phyloP scores from a whole-genome alignment of 805 yeast species.

The Myxozyma melibiosi region DNA sequence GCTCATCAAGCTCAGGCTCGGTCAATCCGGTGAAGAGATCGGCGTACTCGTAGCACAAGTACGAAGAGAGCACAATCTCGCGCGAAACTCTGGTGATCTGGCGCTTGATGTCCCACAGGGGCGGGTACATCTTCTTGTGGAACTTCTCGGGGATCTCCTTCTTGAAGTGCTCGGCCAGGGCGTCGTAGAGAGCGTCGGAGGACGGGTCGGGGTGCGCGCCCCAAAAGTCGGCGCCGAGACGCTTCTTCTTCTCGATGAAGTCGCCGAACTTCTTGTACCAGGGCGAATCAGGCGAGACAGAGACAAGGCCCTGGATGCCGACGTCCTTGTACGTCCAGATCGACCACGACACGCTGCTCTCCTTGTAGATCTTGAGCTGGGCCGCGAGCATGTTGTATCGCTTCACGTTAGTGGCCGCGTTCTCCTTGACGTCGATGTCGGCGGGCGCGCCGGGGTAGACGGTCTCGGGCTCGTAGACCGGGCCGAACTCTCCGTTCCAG shows the following conservation, averaged over 20 bases:
- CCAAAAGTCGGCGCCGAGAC: slow-evolving; percentile 54
- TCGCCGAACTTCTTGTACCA: slow-evolving; percentile 49
- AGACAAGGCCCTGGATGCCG: slow-evolving; percentile 55
- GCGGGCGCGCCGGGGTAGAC: slow-evolving; percentile 48
- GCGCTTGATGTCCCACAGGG: slow-evolving; percentile 45
- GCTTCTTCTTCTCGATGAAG: slow-evolving; percentile 49
- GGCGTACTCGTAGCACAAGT: slow-evolving; percentile 51
- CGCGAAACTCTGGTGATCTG: slow-evolving; percentile 47
- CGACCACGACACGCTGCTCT: slow-evolving; percentile 48
- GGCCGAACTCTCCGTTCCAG: slow-evolving; percentile 62
- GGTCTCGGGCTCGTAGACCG: slow-evolving; percentile 49
- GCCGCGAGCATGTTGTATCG: slow-evolving; percentile 51
- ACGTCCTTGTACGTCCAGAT: slow-evolving; percentile 58
- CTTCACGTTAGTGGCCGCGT: slow-evolving; percentile 45
- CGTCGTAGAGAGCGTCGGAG: slow-evolving; percentile 46
- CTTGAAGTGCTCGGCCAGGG: slow-evolving; percentile 45
- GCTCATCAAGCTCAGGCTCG: slow-evolving; percentile 52
- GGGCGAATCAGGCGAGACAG: slow-evolving; percentile 50
- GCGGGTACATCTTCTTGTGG: slow-evolving; percentile 49
- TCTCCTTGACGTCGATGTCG: slow-evolving; percentile 29
- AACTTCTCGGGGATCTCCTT: slow-evolving; percentile 48
- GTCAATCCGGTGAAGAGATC: slow-evolving; percentile 47
- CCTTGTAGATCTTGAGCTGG: slow-evolving; percentile 49
- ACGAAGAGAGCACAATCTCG: slow-evolving; percentile 50
- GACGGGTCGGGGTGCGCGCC: slow-evolving; percentile 52